These are phyloP conservation scores for Gentiana macrophylla DNA, from an alignment of 257 asterid species.

Conservation along the genomic window DNA sequence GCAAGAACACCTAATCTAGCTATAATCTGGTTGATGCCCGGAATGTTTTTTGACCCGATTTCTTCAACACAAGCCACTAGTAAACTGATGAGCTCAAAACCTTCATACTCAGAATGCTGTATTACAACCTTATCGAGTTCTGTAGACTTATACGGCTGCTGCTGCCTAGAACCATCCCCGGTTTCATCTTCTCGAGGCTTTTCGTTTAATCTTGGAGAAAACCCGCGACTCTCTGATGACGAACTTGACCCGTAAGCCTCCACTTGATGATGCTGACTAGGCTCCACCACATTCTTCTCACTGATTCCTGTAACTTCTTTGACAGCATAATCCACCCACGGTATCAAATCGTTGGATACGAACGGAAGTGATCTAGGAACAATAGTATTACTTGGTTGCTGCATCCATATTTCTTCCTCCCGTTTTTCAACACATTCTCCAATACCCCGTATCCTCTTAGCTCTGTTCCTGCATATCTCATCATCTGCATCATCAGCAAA, in stretches of 20 bases:
- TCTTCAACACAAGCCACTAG: slow-evolving; percentile 80
- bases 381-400: slow-evolving; percentile 28
- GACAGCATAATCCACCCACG: slow-evolving; percentile 69
- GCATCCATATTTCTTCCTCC: slow-evolving; percentile 48
- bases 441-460: slow-evolving; percentile 57
- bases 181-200: slow-evolving; percentile 23
- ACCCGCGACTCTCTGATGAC: slow-evolving; percentile 47
- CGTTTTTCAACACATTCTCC: slow-evolving; percentile 24
- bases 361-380: slow-evolving; percentile 40
- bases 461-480: slow-evolving; percentile 31
- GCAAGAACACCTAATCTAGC: slow-evolving; percentile 86
- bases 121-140: slow-evolving; percentile 19
- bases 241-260: slow-evolving; percentile 60
- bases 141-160: slow-evolving; percentile 20
- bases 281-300: slow-evolving; percentile 31
- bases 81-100: slow-evolving; percentile 57
- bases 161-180: slow-evolving; percentile 48
- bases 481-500: slow-evolving; percentile 62
- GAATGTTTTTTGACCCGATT: slow-evolving; percentile 42
- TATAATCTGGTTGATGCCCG: slow-evolving; percentile 48
- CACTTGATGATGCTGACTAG: slow-evolving; percentile 29
- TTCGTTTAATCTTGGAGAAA: slow-evolving; percentile 31
- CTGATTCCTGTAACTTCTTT: slow-evolving; percentile 42
- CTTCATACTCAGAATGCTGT: slow-evolving; percentile 29
- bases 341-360: slow-evolving; percentile 29